A percentile compares a stretch with the other conserved stretches of the same genome.
Evolutionary conservation across 2,329 filamentous ascomycete species (phyloP).

Genomic region (Xylariomycetidae sp.): DNA sequence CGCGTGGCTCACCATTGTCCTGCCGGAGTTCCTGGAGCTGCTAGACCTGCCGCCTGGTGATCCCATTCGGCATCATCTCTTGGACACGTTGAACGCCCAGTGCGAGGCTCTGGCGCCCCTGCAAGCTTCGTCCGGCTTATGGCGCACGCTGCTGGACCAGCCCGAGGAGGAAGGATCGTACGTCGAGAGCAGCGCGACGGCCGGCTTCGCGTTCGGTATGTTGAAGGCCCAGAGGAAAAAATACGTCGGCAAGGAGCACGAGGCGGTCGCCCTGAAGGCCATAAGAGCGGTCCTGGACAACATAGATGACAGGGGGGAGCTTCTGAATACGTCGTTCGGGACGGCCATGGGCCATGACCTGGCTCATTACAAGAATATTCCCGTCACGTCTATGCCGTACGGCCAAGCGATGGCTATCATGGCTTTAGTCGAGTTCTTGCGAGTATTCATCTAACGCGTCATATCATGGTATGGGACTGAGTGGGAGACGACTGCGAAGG

Average conservation of each 20-base stretch:
- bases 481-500: no score
- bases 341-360: constrained; percentile 71
- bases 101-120: constrained; percentile 57
- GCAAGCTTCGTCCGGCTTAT: constrained; percentile 61
- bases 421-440: constrained; percentile 69
- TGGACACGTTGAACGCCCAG: constrained; percentile 64
- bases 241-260: constrained; percentile 61
- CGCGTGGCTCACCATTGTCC: constrained; percentile 76
- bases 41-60: constrained; percentile 60
- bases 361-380: constrained; percentile 74
- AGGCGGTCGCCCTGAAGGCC: constrained; percentile 58
- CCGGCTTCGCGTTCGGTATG: constrained; percentile 76
- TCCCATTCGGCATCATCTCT: constrained; percentile 54
- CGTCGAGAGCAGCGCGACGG: constrained; percentile 71
- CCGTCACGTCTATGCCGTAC: constrained; percentile 76
- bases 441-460: constrained; percentile 48
- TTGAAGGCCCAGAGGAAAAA: constrained; percentile 67
- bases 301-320: constrained; percentile 63
- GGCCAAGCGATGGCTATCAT: constrained; percentile 84
- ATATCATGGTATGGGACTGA: no score
- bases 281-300: constrained; percentile 62
- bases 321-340: constrained; percentile 72
- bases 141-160: constrained; percentile 71
- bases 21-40: constrained; percentile 75
- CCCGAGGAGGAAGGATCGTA: constrained; percentile 65